Evolutionary conservation across 108 stramenopile genomes (phyloP).

Genomic region (Cyclostephanos invisitatus): DNA sequence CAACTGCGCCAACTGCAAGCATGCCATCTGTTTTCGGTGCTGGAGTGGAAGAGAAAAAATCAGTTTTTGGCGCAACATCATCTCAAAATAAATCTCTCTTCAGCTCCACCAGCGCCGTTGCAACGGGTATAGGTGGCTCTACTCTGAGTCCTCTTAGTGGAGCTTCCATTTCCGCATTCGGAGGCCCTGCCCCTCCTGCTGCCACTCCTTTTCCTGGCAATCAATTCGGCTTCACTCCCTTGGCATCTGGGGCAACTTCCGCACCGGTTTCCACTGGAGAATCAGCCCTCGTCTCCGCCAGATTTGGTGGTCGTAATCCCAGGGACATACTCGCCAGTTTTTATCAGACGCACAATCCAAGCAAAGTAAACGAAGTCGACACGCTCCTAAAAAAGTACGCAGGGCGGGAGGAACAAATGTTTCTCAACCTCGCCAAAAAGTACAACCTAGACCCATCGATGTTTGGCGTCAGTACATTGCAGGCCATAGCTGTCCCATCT

Average conservation of each 20-base stretch:
- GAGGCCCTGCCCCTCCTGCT: conserved; percentile 6
- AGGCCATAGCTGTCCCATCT: conserved; percentile 23
- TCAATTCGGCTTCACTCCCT: background rate
- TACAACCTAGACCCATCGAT: conserved; percentile 77
- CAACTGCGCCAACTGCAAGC: background rate
- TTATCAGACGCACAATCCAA: conserved; percentile 78
- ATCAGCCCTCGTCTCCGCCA: conserved; percentile 2
- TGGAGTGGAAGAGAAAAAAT: background rate
- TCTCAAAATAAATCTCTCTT: background rate
- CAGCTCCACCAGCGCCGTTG: conserved; percentile 17
- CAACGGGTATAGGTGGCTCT: conserved; percentile 5
- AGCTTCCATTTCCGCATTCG: background rate
- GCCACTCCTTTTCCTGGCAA: conserved; percentile 7
- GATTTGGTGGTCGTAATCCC: conserved; percentile 57
- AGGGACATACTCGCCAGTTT: conserved; percentile 72
- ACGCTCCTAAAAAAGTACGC: conserved; percentile 75
- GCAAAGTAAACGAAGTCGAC: conserved; percentile 79
- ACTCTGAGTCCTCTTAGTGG: background rate
- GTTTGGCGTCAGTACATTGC: conserved; percentile 59
- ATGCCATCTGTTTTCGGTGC: conserved; percentile 2
- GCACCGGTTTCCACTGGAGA: background rate
- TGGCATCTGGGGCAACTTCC: background rate
- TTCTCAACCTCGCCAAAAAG: conserved; percentile 83
- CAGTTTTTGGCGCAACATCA: conserved; percentile 48
- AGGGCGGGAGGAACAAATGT: conserved; percentile 81